Evolutionary conservation across 148 eudicot species (phyloP), one percentile per base, ranked within the genome.

Genomic region (Spergularia marina): DNA sequence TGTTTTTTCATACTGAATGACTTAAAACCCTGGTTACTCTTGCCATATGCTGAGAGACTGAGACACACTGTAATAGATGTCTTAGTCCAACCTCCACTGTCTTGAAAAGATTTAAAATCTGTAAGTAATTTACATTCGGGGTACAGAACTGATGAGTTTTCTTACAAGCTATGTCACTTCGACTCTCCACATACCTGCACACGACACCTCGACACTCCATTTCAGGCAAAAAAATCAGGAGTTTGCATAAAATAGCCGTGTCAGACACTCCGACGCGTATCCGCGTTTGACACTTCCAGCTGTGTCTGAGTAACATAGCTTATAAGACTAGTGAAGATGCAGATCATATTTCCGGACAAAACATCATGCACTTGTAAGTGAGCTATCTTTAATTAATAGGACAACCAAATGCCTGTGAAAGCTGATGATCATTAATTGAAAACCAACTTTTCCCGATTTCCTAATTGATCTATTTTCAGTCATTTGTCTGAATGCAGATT

Each of bases 1-100:
- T 80, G 40, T 58, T 51, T 56, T 79, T 30, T 36, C 12, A 49
- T 76, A 47, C 67, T 23, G 9, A 70, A 41, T 21, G 6, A 12
- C 40, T 63, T 56, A n/a, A 47, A 39, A 36, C 6, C 55, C 23
- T 59, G 30, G 17, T 14, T n/a, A 69, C 18, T 41, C 39, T 52
- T 68, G 44, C 11, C 15, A 51, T 44, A 44, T 44, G 12, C 10
- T 53, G 55, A 5, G 23, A 16, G 40, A 3, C 40, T 52, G 52
- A 13, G 17, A 15, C 8, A 4, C 16, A 40, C 17, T 59, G 61
- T 12, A 16, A 56, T 13, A 15, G 25, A 65, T 40, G 58, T n/a
- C 12, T 75, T 52, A 25, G 39, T 18, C 57, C 51, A 34, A 13
- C 77, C 74, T 53, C 5, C 14, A 17, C 65, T 65, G 53, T 44